phyloP scores from a whole-genome alignment of 2,329 filamentous ascomycete species.

The Diplodia scrobiculata region DNA sequence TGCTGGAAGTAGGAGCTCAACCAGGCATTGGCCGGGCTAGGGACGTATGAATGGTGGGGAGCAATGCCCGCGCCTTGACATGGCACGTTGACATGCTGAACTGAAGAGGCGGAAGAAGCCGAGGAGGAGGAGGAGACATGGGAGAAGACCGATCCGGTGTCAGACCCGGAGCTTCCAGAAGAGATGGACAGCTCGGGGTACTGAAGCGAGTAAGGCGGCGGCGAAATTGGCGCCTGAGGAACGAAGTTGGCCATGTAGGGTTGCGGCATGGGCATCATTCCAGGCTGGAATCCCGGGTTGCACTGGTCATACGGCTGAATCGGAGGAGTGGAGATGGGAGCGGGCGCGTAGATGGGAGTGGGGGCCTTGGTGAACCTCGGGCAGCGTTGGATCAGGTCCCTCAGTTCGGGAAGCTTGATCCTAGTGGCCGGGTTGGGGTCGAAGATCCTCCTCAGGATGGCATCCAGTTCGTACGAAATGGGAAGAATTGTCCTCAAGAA shows the following conservation, averaged over 20 bases:
- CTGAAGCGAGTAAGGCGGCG: constrained; percentile 34
- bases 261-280: constrained; percentile 36
- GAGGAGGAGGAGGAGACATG: constrained; percentile 41
- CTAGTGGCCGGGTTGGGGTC: constrained; percentile 79
- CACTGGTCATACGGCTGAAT: constrained; percentile 47
- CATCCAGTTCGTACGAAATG: constrained; percentile 83
- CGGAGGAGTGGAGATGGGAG: constrained; percentile 49
- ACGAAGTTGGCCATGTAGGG: constrained; percentile 41
- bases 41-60: constrained; percentile 43
- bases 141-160: constrained; percentile 47
- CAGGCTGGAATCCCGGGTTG: constrained; percentile 30
- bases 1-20: constrained; percentile 46
- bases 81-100: constrained; percentile 9
- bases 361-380: constrained; percentile 64
- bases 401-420: constrained; percentile 78
- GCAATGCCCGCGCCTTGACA: constrained; percentile 19
- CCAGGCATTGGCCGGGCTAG: constrained; percentile 42
- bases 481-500: constrained; percentile 94
- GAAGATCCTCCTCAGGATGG: constrained; percentile 85
- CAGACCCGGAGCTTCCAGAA: constrained; percentile 45
- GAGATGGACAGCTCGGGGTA: constrained; percentile 38
- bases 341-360: constrained; percentile 47
- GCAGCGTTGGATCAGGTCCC: constrained; percentile 74
- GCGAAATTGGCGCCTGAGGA: constrained; percentile 39
- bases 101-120: constrained; percentile 23